Conservation (phyloP, 75 land plant species). For the Pseudotsuga menziesii region DNA sequence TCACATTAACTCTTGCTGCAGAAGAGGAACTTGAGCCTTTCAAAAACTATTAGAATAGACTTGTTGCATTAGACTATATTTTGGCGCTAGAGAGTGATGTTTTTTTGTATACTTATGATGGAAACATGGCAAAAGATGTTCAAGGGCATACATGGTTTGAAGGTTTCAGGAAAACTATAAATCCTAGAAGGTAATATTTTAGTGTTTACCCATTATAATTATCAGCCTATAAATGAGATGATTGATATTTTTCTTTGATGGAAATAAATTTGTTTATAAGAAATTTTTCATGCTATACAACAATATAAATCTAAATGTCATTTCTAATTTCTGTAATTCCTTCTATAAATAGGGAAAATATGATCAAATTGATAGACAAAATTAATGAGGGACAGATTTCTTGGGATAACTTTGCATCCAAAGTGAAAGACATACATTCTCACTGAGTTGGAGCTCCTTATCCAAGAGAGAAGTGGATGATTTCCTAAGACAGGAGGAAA, state of each 20-base stretch:
- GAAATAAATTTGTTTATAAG: constrained; percentile 1
- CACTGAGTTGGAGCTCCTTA: constrained; percentile 52
- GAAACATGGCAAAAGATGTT: constrained; percentile 95
- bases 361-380: constrained; percentile 51
- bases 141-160: constrained; percentile 86
- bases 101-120: constrained; percentile 87
- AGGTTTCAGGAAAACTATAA: constrained; percentile 79
- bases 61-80: constrained; percentile 81
- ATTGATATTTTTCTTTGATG: background rate
- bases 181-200: constrained; percentile 70
- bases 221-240: background rate
- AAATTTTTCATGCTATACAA: background rate
- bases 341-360: constrained; percentile 29
- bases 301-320: background rate
- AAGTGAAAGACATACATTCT: constrained; percentile 35
- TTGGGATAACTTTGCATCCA: constrained; percentile 43
- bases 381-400: constrained; percentile 35
- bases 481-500: constrained; percentile 56
- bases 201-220: background rate
- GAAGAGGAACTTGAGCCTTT: constrained; percentile 62
- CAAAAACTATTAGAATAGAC: constrained; percentile 53
- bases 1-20: constrained; percentile 64
- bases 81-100: constrained; percentile 85
- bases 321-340: background rate
- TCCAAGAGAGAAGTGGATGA: constrained; percentile 38